Conservation (phyloP, 345 rosid genomes). For the Bruguiera parviflora region DNA sequence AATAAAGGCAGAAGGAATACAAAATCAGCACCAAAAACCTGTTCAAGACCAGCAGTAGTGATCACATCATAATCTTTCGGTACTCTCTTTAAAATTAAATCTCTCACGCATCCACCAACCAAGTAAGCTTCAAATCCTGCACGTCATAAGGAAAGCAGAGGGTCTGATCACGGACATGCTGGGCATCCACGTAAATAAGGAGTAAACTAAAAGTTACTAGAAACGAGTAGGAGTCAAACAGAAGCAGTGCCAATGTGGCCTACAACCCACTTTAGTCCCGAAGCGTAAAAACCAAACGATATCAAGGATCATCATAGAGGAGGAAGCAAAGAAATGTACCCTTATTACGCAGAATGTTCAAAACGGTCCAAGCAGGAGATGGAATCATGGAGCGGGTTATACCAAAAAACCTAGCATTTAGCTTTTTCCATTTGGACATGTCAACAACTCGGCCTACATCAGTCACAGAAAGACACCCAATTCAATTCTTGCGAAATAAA, state of each 20-base stretch:
- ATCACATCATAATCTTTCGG: slow-evolving; percentile 96
- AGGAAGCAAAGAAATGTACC: slow-evolving; percentile 33
- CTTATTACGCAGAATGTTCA: slow-evolving; percentile 44
- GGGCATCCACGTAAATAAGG: neutral
- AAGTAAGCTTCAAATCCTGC: slow-evolving; percentile 80
- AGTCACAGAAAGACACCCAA: neutral
- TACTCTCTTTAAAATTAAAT: slow-evolving; percentile 59
- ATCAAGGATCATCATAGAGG: neutral
- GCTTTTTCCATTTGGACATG: slow-evolving; percentile 57
- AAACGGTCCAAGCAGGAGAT: slow-evolving; percentile 42
- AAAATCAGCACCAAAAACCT: slow-evolving; percentile 42
- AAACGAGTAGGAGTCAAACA: neutral
- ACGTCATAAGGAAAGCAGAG: neutral
- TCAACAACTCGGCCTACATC: slow-evolving; percentile 32
- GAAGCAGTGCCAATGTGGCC: slow-evolving; percentile 5
- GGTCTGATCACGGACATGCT: neutral
- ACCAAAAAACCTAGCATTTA: slow-evolving; percentile 45
- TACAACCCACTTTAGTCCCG: neutral
- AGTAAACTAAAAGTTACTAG: neutral
- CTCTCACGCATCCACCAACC: slow-evolving; percentile 97
- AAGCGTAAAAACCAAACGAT: neutral
- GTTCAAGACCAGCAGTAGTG: slow-evolving; percentile 72
- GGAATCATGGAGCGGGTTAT: slow-evolving; percentile 50
- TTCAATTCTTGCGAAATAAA: neutral
- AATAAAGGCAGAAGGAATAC: neutral